Percentiles rank a stretch among this genome's conserved stretches.
Evolutionary conservation across 257 asterid species (phyloP).

Genomic region (Mentha longifolia): DNA sequence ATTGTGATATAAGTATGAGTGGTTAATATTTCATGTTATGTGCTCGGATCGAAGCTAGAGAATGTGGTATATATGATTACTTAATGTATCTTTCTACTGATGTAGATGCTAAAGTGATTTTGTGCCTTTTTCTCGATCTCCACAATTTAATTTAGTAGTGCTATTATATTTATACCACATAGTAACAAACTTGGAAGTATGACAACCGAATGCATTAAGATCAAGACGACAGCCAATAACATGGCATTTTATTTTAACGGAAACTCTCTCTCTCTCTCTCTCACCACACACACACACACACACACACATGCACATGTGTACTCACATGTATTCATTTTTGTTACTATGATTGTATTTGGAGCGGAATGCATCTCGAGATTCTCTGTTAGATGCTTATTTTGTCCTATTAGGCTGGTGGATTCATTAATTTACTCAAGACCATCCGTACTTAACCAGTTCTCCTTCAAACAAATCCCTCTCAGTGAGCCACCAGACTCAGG

Average conservation of each 20-base stretch:
- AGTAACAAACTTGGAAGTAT: not conserved
- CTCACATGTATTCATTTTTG: not conserved
- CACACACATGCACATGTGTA: not conserved
- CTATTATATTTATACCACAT: not conserved
- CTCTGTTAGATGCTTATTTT: slow-evolving; percentile 22
- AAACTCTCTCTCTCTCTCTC: not conserved
- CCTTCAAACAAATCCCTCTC: not conserved
- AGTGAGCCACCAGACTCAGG: not conserved
- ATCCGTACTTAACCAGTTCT: not conserved
- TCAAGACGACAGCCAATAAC: not conserved
- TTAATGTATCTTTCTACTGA: slow-evolving; percentile 22
- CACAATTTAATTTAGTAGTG: not conserved
- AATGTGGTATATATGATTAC: slow-evolving; percentile 17
- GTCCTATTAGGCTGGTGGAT: slow-evolving; percentile 15
- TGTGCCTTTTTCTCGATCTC: not conserved
- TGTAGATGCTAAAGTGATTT: slow-evolving; percentile 15
- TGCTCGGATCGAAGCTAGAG: slow-evolving; percentile 15
- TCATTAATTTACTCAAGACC: slow-evolving; percentile 1
- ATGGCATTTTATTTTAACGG: not conserved
- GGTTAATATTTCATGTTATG: slow-evolving; percentile 4
- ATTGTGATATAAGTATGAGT: not conserved
- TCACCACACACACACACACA: too few relatives aligned
- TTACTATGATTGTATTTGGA: not conserved
- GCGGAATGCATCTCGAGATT: not conserved
- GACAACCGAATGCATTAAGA: not conserved